Percentiles rank a stretch among this genome's conserved stretches.
phyloP scores from a whole-genome alignment of 1,139 yeast species.

The Protomyces pachydermus region DNA sequence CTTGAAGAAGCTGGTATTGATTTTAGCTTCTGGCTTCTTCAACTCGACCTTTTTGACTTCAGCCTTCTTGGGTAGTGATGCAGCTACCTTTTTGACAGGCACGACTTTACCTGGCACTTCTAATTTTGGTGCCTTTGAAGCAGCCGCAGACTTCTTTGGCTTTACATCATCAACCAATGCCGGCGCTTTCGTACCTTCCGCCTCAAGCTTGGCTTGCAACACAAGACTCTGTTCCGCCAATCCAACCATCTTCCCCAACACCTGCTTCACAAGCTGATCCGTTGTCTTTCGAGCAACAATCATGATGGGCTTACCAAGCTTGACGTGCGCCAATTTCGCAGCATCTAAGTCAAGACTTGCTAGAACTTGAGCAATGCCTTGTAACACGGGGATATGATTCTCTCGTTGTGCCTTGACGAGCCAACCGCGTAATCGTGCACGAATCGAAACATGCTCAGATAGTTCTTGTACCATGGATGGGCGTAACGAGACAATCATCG shows the following conservation, averaged over 20 bases:
- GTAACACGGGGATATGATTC: not conserved
- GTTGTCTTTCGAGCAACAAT: constrained; percentile 19
- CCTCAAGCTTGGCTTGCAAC: not conserved
- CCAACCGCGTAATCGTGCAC: constrained; percentile 20
- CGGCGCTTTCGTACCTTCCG: constrained; percentile 8
- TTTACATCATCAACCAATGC: constrained; percentile 9
- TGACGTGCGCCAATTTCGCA: constrained; percentile 10
- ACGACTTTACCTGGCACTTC: not conserved
- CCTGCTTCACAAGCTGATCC: constrained; percentile 7
- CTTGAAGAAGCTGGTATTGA: constrained; percentile 17
- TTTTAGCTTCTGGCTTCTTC: constrained; percentile 12
- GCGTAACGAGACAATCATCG: not conserved
- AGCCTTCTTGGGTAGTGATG: not conserved
- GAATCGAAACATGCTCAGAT: constrained; percentile 7
- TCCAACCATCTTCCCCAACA: not conserved
- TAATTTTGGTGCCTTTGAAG: not conserved
- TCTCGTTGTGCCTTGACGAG: constrained; percentile 24
- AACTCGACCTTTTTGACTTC: not conserved
- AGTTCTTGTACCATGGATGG: constrained; percentile 8
- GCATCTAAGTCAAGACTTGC: constrained; percentile 15
- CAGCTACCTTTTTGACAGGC: not conserved
- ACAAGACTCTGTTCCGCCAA: constrained; percentile 13
- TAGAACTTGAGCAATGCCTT: constrained; percentile 6
- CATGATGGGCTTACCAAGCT: constrained; percentile 17
- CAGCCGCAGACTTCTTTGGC: constrained; percentile 2